These are phyloP conservation scores for Saitozyma sp. DNA, from an alignment of 768 basidiomycete genomes.

Conservation along the genomic window DNA sequence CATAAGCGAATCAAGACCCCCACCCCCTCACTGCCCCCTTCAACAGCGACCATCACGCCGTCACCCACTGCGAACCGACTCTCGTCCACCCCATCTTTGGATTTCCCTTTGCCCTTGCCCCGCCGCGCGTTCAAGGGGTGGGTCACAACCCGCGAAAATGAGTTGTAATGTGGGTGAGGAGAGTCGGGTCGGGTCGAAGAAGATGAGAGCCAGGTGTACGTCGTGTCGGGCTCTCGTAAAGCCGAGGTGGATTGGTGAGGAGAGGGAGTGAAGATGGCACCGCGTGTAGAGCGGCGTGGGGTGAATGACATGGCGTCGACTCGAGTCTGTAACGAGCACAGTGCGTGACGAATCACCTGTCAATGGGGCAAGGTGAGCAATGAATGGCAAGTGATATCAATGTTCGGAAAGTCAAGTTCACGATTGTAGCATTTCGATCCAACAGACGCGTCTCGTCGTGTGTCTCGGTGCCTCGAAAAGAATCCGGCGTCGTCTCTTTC, in stretches of 20 bases:
- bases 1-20: conserved; percentile 44
- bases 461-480: no score
- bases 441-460: no score
- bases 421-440: no score
- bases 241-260: conserved; percentile 10
- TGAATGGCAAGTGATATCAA: no score
- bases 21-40: conserved; percentile 45
- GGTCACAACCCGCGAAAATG: conserved; percentile 22
- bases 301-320: conserved; percentile 20
- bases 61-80: conserved; percentile 45
- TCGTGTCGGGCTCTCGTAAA: conserved; percentile 17
- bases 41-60: conserved; percentile 42
- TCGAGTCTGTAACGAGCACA: no score
- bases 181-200: conserved; percentile 5
- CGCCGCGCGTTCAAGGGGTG: conserved; percentile 9
- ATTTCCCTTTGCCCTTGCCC: conserved; percentile 29
- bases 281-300: conserved; percentile 41
- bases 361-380: no score
- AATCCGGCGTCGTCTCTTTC: no score
- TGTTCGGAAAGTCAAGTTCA: no score
- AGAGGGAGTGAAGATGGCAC: conserved; percentile 41
- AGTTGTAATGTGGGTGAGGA: conserved; percentile 25
- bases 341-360: no score
- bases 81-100: conserved; percentile 27
- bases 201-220: conserved; percentile 32